Evolutionary conservation across 139 green algal species (phyloP).

Genomic region (Ettlia oleoabundans): DNA sequence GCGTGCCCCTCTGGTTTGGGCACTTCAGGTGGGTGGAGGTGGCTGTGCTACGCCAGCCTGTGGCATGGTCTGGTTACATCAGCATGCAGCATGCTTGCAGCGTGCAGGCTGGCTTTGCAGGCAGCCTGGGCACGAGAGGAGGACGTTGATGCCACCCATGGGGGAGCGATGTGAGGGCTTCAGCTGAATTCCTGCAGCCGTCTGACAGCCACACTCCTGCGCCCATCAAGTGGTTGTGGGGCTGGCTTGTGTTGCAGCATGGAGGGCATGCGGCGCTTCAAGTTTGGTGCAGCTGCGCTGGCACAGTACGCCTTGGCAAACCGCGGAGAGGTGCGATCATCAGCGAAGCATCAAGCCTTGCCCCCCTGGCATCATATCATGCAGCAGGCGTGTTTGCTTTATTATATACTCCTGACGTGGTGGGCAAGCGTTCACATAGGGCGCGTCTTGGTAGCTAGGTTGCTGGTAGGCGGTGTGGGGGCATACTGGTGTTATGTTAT

Average conservation of each 20-base stretch:
- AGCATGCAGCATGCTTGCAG: not conserved
- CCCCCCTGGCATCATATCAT: too few species aligned
- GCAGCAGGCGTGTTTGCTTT: not conserved
- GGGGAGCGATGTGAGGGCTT: not conserved
- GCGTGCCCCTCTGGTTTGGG: constrained; percentile 59
- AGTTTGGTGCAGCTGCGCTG: constrained; percentile 66
- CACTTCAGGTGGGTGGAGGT: constrained; percentile 44
- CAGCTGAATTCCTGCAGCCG: not conserved
- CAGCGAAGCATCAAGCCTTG: too few species aligned
- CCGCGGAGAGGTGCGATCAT: constrained; percentile 56
- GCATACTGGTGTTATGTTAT: too few species aligned
- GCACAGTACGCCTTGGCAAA: constrained; percentile 63
- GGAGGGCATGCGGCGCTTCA: constrained; percentile 58
- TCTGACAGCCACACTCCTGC: not conserved
- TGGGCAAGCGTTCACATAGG: too few species aligned
- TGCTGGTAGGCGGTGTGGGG: too few species aligned
- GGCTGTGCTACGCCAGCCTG: too few species aligned
- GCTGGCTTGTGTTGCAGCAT: constrained; percentile 29
- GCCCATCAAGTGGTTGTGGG: not conserved
- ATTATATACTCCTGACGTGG: too few species aligned
- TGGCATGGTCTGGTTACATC: too few species aligned
- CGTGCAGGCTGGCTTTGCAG: too few species aligned
- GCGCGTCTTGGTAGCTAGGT: too few species aligned
- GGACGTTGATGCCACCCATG: not conserved
- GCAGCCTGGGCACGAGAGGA: not conserved